Evolutionary conservation across 371 early-diverging fungal genomes (phyloP).

Genomic region (Mucor plumbeus): DNA sequence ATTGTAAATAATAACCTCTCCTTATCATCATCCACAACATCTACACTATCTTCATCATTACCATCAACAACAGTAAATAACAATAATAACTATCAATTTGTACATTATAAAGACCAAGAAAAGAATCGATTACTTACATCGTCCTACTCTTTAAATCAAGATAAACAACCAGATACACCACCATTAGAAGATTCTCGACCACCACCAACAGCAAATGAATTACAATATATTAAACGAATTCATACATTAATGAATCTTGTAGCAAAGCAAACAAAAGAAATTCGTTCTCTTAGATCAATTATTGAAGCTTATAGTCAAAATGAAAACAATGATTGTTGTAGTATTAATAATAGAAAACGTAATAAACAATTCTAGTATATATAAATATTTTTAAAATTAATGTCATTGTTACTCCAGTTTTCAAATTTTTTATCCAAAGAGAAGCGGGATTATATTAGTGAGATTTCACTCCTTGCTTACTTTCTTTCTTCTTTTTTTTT

Average conservation of each 20-base stretch:
- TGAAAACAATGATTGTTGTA: constrained; percentile 11
- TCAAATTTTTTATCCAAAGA: too few relatives aligned
- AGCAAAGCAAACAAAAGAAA: constrained; percentile 27
- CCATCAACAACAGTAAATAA: background rate
- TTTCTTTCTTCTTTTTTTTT: background rate
- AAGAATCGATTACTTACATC: constrained; percentile 7
- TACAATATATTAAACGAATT: constrained; percentile 31
- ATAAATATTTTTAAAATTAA: background rate
- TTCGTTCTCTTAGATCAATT: constrained; percentile 21
- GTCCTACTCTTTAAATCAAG: background rate
- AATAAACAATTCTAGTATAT: constrained; percentile 19
- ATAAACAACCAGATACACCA: background rate
- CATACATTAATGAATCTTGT: constrained; percentile 27
- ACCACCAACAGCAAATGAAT: constrained; percentile 18
- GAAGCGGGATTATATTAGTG: background rate
- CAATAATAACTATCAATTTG: background rate
- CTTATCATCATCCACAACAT: background rate
- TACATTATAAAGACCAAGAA: background rate
- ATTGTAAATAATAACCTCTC: constrained; percentile 1
- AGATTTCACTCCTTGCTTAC: background rate
- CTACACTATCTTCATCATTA: background rate
- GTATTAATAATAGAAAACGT: constrained; percentile 18
- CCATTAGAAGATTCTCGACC: constrained; percentile 6
- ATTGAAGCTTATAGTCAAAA: constrained; percentile 19
- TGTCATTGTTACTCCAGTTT: too few relatives aligned